Evolutionary conservation across 139 green algal genomes (phyloP).

Genomic region (Microglena sp.): DNA sequence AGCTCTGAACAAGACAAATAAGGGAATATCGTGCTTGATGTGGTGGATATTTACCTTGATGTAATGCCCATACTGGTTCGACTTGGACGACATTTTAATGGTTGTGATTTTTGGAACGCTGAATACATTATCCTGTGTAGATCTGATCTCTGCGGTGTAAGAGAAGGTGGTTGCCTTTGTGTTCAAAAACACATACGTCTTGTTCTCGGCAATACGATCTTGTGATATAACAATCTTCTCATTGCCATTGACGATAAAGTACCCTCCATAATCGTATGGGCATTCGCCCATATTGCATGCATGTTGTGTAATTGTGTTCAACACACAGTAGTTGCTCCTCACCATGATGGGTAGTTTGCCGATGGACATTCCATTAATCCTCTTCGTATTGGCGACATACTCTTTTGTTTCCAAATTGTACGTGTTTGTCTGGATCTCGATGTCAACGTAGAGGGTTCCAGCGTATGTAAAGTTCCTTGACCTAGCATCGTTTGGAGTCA

Average conservation of each 20-base stretch:
- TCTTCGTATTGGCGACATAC: not conserved
- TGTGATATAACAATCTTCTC: conserved; percentile 92
- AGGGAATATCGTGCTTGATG: conserved; percentile 40
- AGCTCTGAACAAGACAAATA: conserved; percentile 66
- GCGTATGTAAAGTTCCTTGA: conserved; percentile 85
- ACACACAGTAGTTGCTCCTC: conserved; percentile 52
- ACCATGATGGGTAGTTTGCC: conserved; percentile 80
- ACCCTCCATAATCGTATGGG: conserved; percentile 77
- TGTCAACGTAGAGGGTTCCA: conserved; percentile 31
- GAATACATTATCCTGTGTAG: not conserved
- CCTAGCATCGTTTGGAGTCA: conserved; percentile 92
- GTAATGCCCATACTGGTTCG: conserved; percentile 11
- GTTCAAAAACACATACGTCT: conserved; percentile 68
- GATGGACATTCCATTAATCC: conserved; percentile 5
- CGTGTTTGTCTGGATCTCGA: conserved; percentile 30
- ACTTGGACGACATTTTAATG: not conserved
- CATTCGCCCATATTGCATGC: conserved; percentile 57
- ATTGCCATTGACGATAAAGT: conserved; percentile 80
- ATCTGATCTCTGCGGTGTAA: conserved; percentile 4
- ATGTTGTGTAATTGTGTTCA: conserved; percentile 48
- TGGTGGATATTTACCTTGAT: conserved; percentile 70
- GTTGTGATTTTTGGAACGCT: conserved; percentile 3
- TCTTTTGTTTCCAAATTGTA: not conserved
- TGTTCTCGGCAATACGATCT: conserved; percentile 88
- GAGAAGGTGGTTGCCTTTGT: conserved; percentile 4